Evolutionary conservation across 129 eudicot species (phyloP), one percentile per base, ranked within the genome.

Genomic region (Saussurea involucrata): DNA sequence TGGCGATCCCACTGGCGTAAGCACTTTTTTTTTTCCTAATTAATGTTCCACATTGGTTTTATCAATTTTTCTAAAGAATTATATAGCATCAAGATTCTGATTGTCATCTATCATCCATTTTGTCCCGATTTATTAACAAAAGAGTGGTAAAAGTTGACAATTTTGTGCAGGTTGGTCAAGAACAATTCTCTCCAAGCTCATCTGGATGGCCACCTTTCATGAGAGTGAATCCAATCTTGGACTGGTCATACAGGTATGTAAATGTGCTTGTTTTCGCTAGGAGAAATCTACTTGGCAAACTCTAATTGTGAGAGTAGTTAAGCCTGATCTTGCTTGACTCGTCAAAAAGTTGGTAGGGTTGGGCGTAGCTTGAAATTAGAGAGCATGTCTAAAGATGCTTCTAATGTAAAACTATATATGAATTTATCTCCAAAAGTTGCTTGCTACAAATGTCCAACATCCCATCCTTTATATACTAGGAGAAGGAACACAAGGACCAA

Each of bases 201-300:
- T 97, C 94, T 29, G 97, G 99, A 66, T 95, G 97, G 99, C 97
- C 99, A 8, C 87, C 97, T 67, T 95, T 95, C 87, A 95, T 95
- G 99, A 91, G 99, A 85, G 97, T 95, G 76, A 92, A 95, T 83
- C 99, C 99, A 49, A 92, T 95, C 61, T 84, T 95, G 84, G 99
- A 95, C 66, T 95, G 99, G 99, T 95, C 99, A 57, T 95, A 89
- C 85, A 92, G 97, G 99, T 88, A 9, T 61, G 81, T 69, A 42
- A 49, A 64, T 84, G 11, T 65, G 68, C 58, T 53, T 11, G 24
- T 24, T 66, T 64, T 24, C 46, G 4, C 15, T 0, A 25, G 68
- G 57, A 34, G 32, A 46, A 69, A 11, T 78, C 15, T 10, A 34
- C 60, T 44, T 20, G 60, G 21, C 36, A 61, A 69, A 32, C 1